Evolutionary conservation across 225 moss, liverwort and hornwort genomes (phyloP).

Genomic region (Ulota crispa): DNA sequence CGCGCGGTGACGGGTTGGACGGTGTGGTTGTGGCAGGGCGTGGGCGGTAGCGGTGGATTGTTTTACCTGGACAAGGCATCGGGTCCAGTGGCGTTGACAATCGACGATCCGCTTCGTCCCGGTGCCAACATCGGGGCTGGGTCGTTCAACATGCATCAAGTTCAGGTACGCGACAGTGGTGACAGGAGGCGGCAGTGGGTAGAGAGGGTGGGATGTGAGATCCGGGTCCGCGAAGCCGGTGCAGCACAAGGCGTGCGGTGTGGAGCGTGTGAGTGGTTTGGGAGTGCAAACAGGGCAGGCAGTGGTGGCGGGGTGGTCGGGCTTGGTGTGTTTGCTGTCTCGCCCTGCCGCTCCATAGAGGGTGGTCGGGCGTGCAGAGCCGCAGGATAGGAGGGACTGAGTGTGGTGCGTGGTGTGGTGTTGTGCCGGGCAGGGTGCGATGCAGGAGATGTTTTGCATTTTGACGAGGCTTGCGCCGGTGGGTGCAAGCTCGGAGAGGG

Average conservation of each 20-base stretch:
- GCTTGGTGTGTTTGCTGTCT: background rate
- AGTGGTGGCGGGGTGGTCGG: background rate
- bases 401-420: background rate
- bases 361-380: background rate
- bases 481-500: conserved; percentile 50
- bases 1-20: background rate
- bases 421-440: conserved; percentile 59
- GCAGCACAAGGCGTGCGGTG: background rate
- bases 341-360: background rate
- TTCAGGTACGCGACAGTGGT: conserved; percentile 63
- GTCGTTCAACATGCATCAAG: conserved; percentile 93
- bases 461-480: conserved; percentile 56
- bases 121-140: conserved; percentile 92
- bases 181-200: background rate
- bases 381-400: background rate
- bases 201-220: background rate
- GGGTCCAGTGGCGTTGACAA: conserved; percentile 76
- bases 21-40: conserved; percentile 54
- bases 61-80: conserved; percentile 72
- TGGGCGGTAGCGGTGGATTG: conserved; percentile 74
- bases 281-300: background rate
- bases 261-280: background rate
- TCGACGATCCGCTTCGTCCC: conserved; percentile 97
- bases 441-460: conserved; percentile 78
- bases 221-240: background rate